Evolutionary conservation across 208 protist species (phyloP), one percentile per base, ranked within the genome.

Genomic region (Wallacemonas sp.): DNA sequence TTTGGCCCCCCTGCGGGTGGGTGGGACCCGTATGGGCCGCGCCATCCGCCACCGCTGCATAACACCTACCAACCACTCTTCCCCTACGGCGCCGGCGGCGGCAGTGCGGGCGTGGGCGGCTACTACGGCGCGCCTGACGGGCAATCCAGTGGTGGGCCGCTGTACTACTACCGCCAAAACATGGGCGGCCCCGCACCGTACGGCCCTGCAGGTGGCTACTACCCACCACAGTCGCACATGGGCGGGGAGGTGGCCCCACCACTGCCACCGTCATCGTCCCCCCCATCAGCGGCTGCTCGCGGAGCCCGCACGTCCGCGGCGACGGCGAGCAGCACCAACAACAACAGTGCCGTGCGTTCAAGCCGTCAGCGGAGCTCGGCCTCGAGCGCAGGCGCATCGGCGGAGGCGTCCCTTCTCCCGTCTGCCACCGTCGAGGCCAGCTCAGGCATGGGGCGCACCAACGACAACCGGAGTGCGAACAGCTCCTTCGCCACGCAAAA

Each of bases 321-420:
- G 21, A 48, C 24, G 26, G 9, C 2, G 41, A 69, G 19, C 64
- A 50, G 42, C 38, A 33, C 12, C 53, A 69, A 62, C 53, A 62
- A 34, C 33, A 41, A 61, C 48, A 69, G 33, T 57, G 5, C 46
- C 24, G n/a, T n/a, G n/a, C n/a, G n/a, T n/a, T n/a, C n/a, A n/a
- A n/a, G n/a, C n/a, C n/a, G n/a, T n/a, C n/a, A n/a, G n/a, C 41
- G 22, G 41, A n/a, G 17, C 9, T 6, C 41, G 9, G 17, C 41
- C 17, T 46, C 41, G 5, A 26, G 41, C 41, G 41, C 41, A n/a
- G 41, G 41, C 41, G n/a, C n/a, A n/a, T n/a, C n/a, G n/a, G n/a
- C n/a, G n/a, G n/a, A n/a, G n/a, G n/a, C n/a, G n/a, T n/a, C n/a
- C n/a, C n/a, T n/a, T n/a, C n/a, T n/a, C 45, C 45, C 10, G n/a